These are phyloP conservation scores for Clavariopsis aquatica DNA, from an alignment of 495 filamentous ascomycete species.

Conservation along the genomic window DNA sequence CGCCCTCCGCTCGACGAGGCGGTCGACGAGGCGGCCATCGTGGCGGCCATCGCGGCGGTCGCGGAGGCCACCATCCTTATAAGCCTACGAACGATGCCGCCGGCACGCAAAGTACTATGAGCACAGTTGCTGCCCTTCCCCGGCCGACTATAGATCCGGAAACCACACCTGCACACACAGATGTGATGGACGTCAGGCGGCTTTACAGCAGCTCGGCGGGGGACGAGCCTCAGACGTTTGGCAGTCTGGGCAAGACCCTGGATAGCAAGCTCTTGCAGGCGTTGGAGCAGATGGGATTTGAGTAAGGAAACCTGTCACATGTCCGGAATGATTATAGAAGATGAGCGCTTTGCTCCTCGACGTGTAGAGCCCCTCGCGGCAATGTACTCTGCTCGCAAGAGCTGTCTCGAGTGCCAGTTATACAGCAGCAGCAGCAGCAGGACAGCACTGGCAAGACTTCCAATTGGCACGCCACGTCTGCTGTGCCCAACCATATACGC, in stretches of 20 bases:
- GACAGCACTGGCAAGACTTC: not conserved
- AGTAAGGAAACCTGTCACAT: slow-evolving; percentile 21
- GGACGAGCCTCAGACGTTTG: slow-evolving; percentile 43
- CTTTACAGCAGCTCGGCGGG: slow-evolving; percentile 14
- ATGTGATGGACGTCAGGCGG: not conserved
- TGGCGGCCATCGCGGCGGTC: no score
- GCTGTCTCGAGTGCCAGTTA: not conserved
- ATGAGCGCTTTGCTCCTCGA: not conserved
- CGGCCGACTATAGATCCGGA: not conserved
- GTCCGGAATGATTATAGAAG: slow-evolving; percentile 1
- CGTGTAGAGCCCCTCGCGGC: not conserved
- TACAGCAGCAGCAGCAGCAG: not conserved
- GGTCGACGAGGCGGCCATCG: no score
- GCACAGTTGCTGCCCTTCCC: not conserved
- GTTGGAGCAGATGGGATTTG: slow-evolving; percentile 43
- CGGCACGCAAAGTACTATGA: not conserved
- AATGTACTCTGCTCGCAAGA: not conserved
- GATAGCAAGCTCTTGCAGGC: slow-evolving; percentile 52
- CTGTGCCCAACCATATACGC: not conserved
- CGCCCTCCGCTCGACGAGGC: not conserved
- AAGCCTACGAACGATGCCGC: not conserved
- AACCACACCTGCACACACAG: not conserved
- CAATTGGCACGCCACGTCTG: not conserved
- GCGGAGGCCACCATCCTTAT: not conserved
- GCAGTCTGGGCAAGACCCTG: slow-evolving; percentile 52